phyloP scores from a whole-genome alignment of 176 grass and related monocot species.

The Eragrostis curvula region DNA sequence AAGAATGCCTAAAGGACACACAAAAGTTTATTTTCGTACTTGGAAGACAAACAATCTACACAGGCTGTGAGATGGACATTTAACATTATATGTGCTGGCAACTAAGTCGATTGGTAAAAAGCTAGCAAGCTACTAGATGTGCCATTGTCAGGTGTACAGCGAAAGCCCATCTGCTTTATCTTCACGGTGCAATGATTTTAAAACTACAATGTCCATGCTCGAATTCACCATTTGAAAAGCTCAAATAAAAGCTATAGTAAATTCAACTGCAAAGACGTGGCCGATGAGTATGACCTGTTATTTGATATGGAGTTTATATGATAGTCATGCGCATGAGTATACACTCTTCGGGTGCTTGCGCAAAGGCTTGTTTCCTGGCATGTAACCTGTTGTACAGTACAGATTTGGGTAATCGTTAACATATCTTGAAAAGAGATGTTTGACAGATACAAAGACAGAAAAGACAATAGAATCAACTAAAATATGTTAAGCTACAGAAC shows the following conservation, averaged over 20 bases:
- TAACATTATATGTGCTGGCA: neutral
- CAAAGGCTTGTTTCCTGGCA: constrained; percentile 80
- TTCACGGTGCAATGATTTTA: neutral
- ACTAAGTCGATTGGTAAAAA: constrained; percentile 18
- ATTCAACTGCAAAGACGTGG: constrained; percentile 20
- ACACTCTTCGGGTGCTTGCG: constrained; percentile 84
- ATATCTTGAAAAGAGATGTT: constrained; percentile 36
- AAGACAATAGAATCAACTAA: constrained; percentile 8
- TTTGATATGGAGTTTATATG: constrained; percentile 99
- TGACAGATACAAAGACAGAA: neutral
- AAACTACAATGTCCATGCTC: neutral
- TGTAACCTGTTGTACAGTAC: constrained; percentile 50
- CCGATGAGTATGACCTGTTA: constrained; percentile 76
- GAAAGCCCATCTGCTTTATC: constrained; percentile 17
- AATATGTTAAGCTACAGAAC: neutral
- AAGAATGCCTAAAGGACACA: constrained; percentile 3
- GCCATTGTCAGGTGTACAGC: neutral
- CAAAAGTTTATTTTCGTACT: neutral
- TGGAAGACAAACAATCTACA: neutral
- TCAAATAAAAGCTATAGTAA: neutral
- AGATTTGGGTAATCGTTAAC: constrained; percentile 8
- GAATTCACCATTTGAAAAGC: constrained; percentile 9
- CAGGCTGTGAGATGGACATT: constrained; percentile 1
- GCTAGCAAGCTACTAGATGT: neutral
- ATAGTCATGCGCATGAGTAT: constrained; percentile 97